These are phyloP conservation scores for Debaryomyces maramus DNA, from an alignment of 805 yeast genomes.

Conservation along the genomic window DNA sequence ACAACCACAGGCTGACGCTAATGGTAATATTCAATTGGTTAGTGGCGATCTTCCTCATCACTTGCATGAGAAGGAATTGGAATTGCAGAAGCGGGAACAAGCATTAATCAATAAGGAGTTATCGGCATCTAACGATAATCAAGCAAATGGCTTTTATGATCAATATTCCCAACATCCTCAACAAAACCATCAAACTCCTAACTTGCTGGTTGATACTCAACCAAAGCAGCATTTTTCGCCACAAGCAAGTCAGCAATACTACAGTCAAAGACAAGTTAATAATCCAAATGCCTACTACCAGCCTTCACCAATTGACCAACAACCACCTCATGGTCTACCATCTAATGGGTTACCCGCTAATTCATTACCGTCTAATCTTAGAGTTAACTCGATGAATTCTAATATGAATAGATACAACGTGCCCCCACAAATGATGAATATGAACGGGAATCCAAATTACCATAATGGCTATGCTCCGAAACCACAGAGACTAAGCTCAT, in stretches of 20 bases:
- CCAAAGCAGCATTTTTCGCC: conserved; percentile 7
- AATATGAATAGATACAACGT: conserved; percentile 12
- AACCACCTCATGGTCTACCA: conserved; percentile 34
- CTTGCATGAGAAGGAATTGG: conserved; percentile 23
- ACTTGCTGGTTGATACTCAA: conserved; percentile 5
- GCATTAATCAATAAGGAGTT: conserved; percentile 18
- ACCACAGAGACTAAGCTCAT: conserved; percentile 14
- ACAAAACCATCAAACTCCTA: conserved; percentile 5
- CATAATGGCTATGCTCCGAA: conserved; percentile 6
- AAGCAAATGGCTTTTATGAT: neutral
- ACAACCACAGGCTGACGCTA: neutral
- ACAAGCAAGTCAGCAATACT: conserved; percentile 7
- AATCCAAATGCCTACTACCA: conserved; percentile 6
- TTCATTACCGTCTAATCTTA: conserved; percentile 25
- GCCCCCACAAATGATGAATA: conserved; percentile 5
- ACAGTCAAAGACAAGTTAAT: conserved; percentile 1
- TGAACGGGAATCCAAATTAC: conserved; percentile 5
- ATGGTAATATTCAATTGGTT: neutral
- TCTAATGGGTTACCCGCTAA: conserved; percentile 26
- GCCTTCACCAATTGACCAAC: conserved; percentile 23
- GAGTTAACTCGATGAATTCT: conserved; percentile 19
- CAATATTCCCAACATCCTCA: conserved; percentile 5
- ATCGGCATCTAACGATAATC: neutral
- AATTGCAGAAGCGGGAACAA: conserved; percentile 27
- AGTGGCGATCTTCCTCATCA: conserved; percentile 14